phyloP scores from a whole-genome alignment of 129 eudicot species.

The Pulicaria dysenterica region DNA sequence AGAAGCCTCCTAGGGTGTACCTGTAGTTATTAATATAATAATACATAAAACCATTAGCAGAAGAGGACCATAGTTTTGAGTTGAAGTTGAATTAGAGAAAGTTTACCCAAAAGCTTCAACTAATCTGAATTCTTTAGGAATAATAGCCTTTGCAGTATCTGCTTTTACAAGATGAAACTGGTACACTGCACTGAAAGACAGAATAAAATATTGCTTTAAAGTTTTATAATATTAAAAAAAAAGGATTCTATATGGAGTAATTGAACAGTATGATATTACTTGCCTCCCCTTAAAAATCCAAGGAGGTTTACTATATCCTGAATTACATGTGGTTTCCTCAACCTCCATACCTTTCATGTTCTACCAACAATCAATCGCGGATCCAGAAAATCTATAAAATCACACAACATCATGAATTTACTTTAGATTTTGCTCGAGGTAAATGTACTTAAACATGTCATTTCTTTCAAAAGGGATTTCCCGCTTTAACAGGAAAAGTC shows the following conservation, averaged over 20 bases:
- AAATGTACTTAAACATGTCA: too few species aligned
- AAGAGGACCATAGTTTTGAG: background rate
- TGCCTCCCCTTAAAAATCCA: conserved; percentile 95
- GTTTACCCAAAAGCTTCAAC: conserved; percentile 96
- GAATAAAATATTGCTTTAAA: background rate
- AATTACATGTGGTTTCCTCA: conserved; percentile 44
- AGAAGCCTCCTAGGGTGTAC: conserved; percentile 96
- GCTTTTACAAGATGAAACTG: conserved; percentile 97
- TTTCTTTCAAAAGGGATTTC: too few species aligned
- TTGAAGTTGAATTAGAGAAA: background rate
- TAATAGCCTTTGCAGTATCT: conserved; percentile 73
- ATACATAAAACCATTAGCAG: conserved; percentile 26
- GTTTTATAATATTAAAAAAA: background rate
- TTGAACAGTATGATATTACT: conserved; percentile 30
- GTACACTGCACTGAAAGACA: conserved; percentile 73
- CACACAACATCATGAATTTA: background rate
- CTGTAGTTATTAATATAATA: conserved; percentile 42
- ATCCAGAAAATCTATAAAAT: background rate
- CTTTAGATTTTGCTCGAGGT: background rate
- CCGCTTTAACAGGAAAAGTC: too few species aligned
- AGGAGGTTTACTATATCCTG: conserved; percentile 75
- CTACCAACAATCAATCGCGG: background rate
- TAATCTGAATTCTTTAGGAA: conserved; percentile 88
- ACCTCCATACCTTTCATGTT: conserved; percentile 46
- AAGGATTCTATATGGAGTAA: background rate